Evolutionary conservation across 2,329 filamentous ascomycete genomes (phyloP).

Genomic region (Ascochyta koolunga): DNA sequence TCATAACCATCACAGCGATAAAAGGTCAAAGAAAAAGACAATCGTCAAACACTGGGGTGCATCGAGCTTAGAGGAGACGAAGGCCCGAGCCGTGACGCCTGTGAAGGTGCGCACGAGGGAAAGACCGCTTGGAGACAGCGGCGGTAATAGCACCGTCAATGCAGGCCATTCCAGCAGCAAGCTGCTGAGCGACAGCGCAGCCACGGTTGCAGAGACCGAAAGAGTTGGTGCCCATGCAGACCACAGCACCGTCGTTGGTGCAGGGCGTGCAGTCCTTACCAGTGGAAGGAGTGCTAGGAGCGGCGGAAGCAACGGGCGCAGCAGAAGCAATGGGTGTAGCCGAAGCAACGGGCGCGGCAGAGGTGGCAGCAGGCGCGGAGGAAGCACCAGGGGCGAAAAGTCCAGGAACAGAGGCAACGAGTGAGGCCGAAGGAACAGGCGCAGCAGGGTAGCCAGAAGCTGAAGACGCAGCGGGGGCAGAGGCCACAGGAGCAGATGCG

Average conservation of each 20-base stretch:
- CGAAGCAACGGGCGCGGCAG: constrained; percentile 2
- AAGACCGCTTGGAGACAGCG: constrained; percentile 24
- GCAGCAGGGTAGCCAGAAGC: constrained; percentile 7
- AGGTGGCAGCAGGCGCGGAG: constrained; percentile 24
- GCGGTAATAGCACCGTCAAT: constrained; percentile 37
- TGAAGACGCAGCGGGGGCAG: constrained; percentile 8
- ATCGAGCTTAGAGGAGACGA: constrained; percentile 26
- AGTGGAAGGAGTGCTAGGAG: constrained; percentile 12
- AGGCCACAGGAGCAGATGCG: not conserved
- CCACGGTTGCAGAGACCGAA: constrained; percentile 55
- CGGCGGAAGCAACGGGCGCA: constrained; percentile 12
- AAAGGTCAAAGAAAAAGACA: constrained; percentile 7
- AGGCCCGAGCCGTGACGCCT: constrained; percentile 35
- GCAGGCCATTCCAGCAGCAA: constrained; percentile 53
- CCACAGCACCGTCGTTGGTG: constrained; percentile 48
- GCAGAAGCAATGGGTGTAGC: constrained; percentile 20
- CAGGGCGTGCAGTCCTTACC: constrained; percentile 42
- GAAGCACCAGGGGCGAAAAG: constrained; percentile 37
- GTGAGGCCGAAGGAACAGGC: constrained; percentile 14
- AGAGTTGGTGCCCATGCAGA: constrained; percentile 51
- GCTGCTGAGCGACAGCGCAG: constrained; percentile 48
- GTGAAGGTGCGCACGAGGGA: constrained; percentile 37
- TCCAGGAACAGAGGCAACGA: constrained; percentile 11
- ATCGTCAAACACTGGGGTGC: constrained; percentile 3
- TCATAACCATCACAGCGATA: constrained; percentile 16